Percentiles rank a stretch among this genome's conserved stretches.
Conservation (phyloP, 805 yeast species). For the Wickerhamomyces queroliae region DNA sequence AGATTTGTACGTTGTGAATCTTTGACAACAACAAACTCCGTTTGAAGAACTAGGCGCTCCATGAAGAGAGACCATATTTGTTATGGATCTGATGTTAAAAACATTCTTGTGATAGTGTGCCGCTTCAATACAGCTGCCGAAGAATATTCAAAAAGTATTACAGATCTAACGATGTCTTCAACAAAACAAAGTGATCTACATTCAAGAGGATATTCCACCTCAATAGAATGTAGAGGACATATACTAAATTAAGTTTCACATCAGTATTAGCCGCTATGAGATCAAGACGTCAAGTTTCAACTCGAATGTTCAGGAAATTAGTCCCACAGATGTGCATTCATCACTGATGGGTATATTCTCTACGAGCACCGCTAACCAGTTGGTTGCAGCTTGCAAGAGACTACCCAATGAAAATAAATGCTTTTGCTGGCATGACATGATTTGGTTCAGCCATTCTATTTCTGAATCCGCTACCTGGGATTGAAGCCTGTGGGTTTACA, state of each 20-base stretch:
- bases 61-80: neutral
- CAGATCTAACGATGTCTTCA: neutral
- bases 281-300: no score
- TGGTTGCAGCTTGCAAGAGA: no score
- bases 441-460: neutral
- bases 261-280: no score
- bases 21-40: slow-evolving; percentile 32
- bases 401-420: no score
- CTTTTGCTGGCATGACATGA: no score
- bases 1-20: slow-evolving; percentile 29
- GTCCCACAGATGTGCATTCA: neutral
- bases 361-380: no score
- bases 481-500: no score
- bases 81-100: neutral
- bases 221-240: no score
- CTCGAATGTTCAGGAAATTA: neutral
- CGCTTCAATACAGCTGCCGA: neutral
- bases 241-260: no score
- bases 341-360: neutral
- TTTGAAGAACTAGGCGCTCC: slow-evolving; percentile 17
- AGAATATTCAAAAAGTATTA: neutral
- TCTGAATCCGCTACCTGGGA: neutral
- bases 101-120: neutral
- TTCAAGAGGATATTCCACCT: no score
- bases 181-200: no score